Percentiles rank a stretch among this genome's conserved stretches.
These are phyloP conservation scores for Rhodotorula sp. DNA, from an alignment of 1,284 basidiomycete genomes.

Conservation along the genomic window DNA sequence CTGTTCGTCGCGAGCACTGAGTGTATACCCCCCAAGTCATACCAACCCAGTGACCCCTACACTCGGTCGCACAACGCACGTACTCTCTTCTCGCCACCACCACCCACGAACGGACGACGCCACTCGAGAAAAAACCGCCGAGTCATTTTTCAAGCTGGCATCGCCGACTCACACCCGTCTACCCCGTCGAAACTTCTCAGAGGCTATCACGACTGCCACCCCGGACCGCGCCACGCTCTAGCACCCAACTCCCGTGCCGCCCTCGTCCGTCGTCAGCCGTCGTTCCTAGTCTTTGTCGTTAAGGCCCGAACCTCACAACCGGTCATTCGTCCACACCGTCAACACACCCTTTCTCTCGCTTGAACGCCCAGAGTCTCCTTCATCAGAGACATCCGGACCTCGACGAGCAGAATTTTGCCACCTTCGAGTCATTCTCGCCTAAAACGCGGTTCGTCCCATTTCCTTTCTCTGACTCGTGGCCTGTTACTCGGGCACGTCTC, in stretches of 20 bases:
- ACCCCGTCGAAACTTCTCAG: conserved; percentile 29
- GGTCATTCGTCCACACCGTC: conserved; percentile 7
- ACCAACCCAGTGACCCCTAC: background rate
- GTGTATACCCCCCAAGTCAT: background rate
- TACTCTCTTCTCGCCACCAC: background rate
- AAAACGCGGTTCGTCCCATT: background rate
- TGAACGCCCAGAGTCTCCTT: background rate
- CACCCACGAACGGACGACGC: background rate
- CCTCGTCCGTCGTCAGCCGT: background rate
- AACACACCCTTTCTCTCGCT: background rate
- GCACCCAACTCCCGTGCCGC: no score
- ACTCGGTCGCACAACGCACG: background rate
- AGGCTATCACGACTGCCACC: conserved; percentile 1
- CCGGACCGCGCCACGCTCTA: no score
- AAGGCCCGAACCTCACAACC: conserved; percentile 3
- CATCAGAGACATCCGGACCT: no score
- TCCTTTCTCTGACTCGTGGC: background rate
- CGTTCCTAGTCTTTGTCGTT: conserved; percentile 14
- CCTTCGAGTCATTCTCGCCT: background rate
- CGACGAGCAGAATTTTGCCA: no score
- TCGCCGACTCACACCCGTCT: background rate
- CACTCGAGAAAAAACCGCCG: background rate
- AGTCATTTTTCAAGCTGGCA: background rate
- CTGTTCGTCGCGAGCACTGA: no score
- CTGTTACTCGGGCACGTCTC: no score